Evolutionary conservation across 2,329 filamentous ascomycete species (phyloP).

Genomic region (Ophidiomyces ophidiicola): DNA sequence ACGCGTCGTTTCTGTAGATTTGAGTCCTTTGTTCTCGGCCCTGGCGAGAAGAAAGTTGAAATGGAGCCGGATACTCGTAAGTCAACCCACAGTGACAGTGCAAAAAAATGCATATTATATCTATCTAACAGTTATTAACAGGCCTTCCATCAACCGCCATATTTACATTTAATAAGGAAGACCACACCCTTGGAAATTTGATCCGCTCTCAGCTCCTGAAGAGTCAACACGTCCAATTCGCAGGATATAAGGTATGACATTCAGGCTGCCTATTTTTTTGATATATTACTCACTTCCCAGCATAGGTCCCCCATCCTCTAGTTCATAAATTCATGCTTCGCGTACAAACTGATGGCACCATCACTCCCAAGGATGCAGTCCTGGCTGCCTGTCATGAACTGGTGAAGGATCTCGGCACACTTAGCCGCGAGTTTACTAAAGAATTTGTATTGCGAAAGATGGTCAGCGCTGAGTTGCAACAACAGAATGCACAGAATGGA

Average conservation of each 20-base stretch:
- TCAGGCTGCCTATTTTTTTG: not conserved
- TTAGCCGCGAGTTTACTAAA: constrained; percentile 81
- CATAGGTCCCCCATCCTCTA: constrained; percentile 35
- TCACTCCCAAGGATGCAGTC: constrained; percentile 82
- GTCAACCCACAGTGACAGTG: constrained; percentile 23
- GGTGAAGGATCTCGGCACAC: constrained; percentile 63
- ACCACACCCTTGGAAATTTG: constrained; percentile 89
- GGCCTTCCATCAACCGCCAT: constrained; percentile 90
- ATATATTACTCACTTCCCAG: not conserved
- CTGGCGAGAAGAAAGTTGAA: constrained; percentile 88
- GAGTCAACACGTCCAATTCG: constrained; percentile 72
- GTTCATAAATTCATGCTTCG: constrained; percentile 55
- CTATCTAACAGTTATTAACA: constrained; percentile 25
- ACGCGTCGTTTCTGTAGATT: constrained; percentile 48
- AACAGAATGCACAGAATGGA: constrained; percentile 23
- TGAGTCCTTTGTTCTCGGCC: constrained; percentile 78
- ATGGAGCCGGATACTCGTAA: constrained; percentile 79
- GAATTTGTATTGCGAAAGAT: constrained; percentile 85
- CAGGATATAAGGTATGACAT: constrained; percentile 68
- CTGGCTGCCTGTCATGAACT: constrained; percentile 69
- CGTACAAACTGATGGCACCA: constrained; percentile 78
- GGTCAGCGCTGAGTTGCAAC: constrained; percentile 50
- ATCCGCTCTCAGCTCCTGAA: constrained; percentile 75
- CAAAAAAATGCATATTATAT: not conserved
- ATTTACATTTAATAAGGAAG: constrained; percentile 92